phyloP scores from a whole-genome alignment of 139 green algal species.

The Picochlorum sp. region DNA sequence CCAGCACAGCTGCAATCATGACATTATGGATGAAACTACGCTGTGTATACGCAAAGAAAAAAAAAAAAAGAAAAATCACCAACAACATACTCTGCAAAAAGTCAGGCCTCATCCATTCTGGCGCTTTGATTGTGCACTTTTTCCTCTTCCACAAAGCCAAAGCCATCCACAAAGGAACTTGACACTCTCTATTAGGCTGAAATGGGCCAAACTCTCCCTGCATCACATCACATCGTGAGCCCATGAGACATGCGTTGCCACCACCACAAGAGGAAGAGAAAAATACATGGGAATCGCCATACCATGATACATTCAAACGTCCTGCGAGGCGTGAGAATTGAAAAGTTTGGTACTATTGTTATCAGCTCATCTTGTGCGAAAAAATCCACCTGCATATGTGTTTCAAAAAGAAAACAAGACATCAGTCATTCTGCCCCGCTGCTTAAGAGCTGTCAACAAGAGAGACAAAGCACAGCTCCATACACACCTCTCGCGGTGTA shows the following conservation, averaged over 20 bases:
- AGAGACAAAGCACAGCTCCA: too few relatives aligned
- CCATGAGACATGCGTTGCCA: too few relatives aligned
- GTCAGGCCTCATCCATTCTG: slow-evolving; percentile 58
- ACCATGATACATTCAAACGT: slow-evolving; percentile 51
- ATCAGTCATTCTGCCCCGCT: too few relatives aligned
- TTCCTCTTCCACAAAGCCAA: slow-evolving; percentile 62
- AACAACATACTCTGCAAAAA: slow-evolving; percentile 36
- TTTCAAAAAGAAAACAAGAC: neutral
- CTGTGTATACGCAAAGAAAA: neutral
- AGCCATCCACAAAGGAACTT: slow-evolving; percentile 79
- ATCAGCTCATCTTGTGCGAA: slow-evolving; percentile 74
- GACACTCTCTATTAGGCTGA: slow-evolving; percentile 50
- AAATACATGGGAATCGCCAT: slow-evolving; percentile 1
- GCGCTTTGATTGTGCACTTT: slow-evolving; percentile 63
- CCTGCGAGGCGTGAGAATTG: slow-evolving; percentile 31
- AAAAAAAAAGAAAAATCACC: neutral
- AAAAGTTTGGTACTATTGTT: slow-evolving; percentile 79
- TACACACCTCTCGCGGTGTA: too few relatives aligned
- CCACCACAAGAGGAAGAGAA: too few relatives aligned
- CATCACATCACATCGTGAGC: neutral
- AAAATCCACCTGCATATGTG: slow-evolving; percentile 71
- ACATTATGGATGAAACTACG: too few relatives aligned
- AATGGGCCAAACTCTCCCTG: slow-evolving; percentile 75
- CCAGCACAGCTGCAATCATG: slow-evolving; percentile 33
- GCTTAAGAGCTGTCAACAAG: too few relatives aligned